Evolutionary conservation across 805 yeast genomes (phyloP).

Genomic region (Lipomyces starkeyi): DNA sequence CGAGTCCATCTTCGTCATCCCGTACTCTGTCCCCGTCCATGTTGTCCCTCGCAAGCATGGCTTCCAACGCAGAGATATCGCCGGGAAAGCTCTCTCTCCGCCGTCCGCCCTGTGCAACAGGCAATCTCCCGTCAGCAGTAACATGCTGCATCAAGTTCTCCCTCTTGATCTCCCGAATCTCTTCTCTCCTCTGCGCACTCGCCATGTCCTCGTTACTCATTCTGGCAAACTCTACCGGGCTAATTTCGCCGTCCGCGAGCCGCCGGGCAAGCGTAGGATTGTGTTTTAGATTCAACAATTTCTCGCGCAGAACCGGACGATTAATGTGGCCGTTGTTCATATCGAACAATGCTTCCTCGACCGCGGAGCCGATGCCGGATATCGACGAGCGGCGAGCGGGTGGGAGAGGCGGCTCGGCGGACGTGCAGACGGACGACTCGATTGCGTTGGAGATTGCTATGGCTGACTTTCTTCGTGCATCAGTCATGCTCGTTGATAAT

Average conservation of each 20-base stretch:
- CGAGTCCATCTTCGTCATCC: constrained; percentile 12
- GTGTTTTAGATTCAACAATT: constrained; percentile 45
- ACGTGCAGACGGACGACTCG: not conserved
- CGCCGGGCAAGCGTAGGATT: constrained; percentile 21
- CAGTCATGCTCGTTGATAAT: constrained; percentile 6
- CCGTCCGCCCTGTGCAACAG: not conserved
- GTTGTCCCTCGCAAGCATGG: not conserved
- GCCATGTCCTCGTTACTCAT: constrained; percentile 30
- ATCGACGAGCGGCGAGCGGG: not conserved
- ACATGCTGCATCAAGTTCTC: constrained; percentile 20
- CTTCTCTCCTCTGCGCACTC: not conserved
- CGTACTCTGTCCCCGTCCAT: not conserved
- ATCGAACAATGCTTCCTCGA: constrained; percentile 20
- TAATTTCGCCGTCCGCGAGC: constrained; percentile 13
- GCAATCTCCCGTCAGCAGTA: constrained; percentile 5
- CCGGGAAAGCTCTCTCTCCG: constrained; percentile 6
- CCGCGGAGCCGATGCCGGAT: constrained; percentile 13
- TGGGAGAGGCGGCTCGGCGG: not conserved
- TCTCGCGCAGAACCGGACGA: constrained; percentile 51
- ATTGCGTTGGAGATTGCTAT: constrained; percentile 18
- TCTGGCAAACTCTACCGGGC: constrained; percentile 22
- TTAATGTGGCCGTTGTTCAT: constrained; percentile 37
- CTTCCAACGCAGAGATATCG: constrained; percentile 3
- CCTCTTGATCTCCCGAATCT: constrained; percentile 2
- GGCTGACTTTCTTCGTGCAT: constrained; percentile 24